Percentiles rank a stretch among this genome's conserved stretches.
Conservation (phyloP, 78 protist species). For the Planoprotostelium fungivorum region DNA sequence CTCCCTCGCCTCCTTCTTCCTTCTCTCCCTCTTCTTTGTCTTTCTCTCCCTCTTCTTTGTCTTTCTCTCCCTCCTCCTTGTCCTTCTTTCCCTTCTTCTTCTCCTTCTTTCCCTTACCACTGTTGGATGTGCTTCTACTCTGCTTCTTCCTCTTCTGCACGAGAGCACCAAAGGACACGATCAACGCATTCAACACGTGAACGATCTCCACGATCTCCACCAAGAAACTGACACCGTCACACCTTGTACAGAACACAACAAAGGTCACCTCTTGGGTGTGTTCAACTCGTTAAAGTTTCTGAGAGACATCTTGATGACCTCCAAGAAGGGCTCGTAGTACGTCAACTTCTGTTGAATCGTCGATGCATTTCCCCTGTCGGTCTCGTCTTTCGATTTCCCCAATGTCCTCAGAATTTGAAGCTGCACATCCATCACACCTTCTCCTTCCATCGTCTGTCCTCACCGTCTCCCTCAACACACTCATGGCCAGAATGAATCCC, state of each 20-base stretch:
- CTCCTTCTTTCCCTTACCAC: neutral
- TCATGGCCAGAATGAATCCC: neutral
- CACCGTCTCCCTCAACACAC: neutral
- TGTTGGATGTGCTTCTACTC: neutral
- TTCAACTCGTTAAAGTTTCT: neutral
- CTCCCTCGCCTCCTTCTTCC: neutral
- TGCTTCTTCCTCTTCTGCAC: neutral
- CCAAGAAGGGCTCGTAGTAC: neutral
- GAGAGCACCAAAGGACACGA: neutral
- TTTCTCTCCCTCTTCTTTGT: neutral
- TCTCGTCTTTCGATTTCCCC: neutral
- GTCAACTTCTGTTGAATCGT: neutral
- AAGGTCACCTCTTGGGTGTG: neutral
- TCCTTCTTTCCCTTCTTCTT: neutral
- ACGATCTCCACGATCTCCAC: neutral
- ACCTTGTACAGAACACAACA: neutral
- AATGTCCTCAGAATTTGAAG: neutral
- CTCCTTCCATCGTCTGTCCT: neutral
- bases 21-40: neutral
- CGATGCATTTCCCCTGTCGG: neutral
- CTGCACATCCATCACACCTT: neutral
- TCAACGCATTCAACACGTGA: neutral
- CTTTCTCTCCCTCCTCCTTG: neutral
- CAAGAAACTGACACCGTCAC: neutral
- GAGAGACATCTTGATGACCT: too few relatives aligned